phyloP scores from a whole-genome alignment of 371 early-diverging fungal species.

The Syncephalastrum monosporum region DNA sequence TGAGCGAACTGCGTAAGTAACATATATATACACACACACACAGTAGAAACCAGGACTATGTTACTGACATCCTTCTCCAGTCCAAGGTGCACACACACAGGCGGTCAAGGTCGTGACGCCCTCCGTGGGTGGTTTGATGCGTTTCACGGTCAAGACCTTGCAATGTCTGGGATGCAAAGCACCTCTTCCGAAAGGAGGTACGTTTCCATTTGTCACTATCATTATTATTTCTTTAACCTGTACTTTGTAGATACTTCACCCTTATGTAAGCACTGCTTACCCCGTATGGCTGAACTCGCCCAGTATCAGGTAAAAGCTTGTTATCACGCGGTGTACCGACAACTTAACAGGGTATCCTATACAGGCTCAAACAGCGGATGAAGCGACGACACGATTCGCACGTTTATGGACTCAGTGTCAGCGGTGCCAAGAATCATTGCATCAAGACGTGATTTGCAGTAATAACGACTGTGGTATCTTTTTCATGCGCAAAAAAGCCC shows the following conservation, averaged over 20 bases:
- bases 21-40: not conserved
- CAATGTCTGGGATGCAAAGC: slow-evolving; percentile 96
- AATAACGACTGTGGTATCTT: slow-evolving; percentile 99
- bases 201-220: not conserved
- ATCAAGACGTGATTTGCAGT: slow-evolving; percentile 97
- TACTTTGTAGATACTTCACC: slow-evolving; percentile 49
- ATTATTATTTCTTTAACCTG: not conserved
- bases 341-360: not conserved
- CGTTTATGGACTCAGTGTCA: slow-evolving; percentile 99
- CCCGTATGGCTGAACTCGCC: slow-evolving; percentile 77
- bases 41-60: not conserved
- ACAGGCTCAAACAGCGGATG: slow-evolving; percentile 60
- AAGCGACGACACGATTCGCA: slow-evolving; percentile 79
- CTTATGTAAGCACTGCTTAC: slow-evolving; percentile 80
- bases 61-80: slow-evolving; percentile 24
- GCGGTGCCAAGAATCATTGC: slow-evolving; percentile 96
- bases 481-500: slow-evolving; percentile 99
- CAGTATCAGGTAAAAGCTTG: slow-evolving; percentile 51
- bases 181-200: slow-evolving; percentile 77
- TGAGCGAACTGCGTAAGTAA: slow-evolving; percentile 67
- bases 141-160: slow-evolving; percentile 88
- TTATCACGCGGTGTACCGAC: not conserved
- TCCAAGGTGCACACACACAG: slow-evolving; percentile 92
- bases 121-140: slow-evolving; percentile 89
- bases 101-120: slow-evolving; percentile 86